Evolutionary conservation across 805 yeast species (phyloP), one percentile per base, ranked within the genome.

Genomic region (Kuraishia capsulata): DNA sequence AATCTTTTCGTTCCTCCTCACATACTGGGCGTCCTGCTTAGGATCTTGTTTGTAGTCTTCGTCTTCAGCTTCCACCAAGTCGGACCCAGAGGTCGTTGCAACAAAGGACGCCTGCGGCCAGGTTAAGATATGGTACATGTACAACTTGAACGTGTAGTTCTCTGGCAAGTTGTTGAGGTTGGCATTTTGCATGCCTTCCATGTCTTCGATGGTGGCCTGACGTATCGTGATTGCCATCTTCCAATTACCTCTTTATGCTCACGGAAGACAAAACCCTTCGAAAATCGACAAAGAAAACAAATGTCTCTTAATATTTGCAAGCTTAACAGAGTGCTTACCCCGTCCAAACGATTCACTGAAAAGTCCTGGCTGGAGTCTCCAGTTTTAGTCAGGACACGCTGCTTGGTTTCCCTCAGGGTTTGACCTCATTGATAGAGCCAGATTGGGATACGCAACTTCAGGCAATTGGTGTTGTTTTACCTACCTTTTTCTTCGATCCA

Each of bases 91-190:
- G 2, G 92, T 81, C 1, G 90, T 81, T 14, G 98, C 98, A 28
- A 92, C 97, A 64, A 80, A 92, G 30, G 96, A 85, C 11, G 95
- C 94, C 57, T 90, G 95, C 2, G 98, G 98, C 98, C 98, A 92
- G 28, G 97, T 81, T 37, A 90, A 64, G 6, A 87, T 73, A 61
- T 92, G 98, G 61, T 92, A 92, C 71, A 92, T 73, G 62, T 92
- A 92, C 62, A 88, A 92, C 59, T 89, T 88, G 59, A 89, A 65
- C 46, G 84, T 81, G 56, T 92, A 92, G 63, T 92, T 92, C 58
- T 92, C 98, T 4, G 98, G 98, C 44, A 92, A 67, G 54, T 90
- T 90, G 46, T 82, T 82, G 57, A 89, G 65, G 56, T 89, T 89
- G 44, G 95, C 92, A 67, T 87, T 88, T 59, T 90, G 98, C 89